phyloP scores from a whole-genome alignment of 139 green algal species.

The Desmodesmus armatus region DNA sequence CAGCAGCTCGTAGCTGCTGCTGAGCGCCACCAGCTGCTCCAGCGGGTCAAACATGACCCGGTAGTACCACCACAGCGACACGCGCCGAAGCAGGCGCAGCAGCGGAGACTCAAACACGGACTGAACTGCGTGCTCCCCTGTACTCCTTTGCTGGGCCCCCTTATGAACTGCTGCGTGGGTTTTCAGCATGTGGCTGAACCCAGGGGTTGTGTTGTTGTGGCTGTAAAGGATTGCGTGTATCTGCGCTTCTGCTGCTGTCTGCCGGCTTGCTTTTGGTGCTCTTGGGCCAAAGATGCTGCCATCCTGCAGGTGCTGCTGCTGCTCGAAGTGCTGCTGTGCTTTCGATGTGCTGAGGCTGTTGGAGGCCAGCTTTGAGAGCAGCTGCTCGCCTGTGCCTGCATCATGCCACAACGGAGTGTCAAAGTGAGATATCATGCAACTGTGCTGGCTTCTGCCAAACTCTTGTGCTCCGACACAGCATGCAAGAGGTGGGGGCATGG shows the following conservation, averaged over 20 bases:
- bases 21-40: not conserved
- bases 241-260: no score
- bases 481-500: no score
- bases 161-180: no score
- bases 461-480: no score
- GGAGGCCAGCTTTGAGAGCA: not conserved
- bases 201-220: no score
- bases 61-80: constrained; percentile 18
- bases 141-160: no score
- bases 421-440: not conserved
- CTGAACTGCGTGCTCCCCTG: not conserved
- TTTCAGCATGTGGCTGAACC: no score
- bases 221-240: no score
- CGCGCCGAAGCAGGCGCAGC: constrained; percentile 10
- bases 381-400: not conserved
- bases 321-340: constrained; percentile 6
- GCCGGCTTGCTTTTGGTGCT: not conserved
- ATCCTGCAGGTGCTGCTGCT: not conserved
- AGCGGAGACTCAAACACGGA: constrained; percentile 7
- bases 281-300: not conserved
- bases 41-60: not conserved
- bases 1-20: constrained; percentile 3
- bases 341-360: not conserved
- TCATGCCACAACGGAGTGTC: not conserved
- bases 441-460: no score